These are phyloP conservation scores for Stenogyne calaminthoides DNA, from an alignment of 305 asterid genomes.

Conservation along the genomic window DNA sequence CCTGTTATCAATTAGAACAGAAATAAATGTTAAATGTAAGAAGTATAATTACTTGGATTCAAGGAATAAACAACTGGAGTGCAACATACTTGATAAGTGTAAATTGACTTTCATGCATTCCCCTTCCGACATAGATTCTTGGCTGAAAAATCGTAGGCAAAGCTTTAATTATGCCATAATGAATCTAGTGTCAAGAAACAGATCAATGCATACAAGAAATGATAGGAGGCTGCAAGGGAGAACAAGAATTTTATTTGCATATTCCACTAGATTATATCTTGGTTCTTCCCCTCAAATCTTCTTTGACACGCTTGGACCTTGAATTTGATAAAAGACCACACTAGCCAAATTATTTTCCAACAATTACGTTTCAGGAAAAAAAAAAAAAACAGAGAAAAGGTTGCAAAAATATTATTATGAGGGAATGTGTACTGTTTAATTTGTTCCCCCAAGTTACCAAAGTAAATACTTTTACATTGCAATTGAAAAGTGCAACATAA, in stretches of 20 bases:
- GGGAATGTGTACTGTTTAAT: background rate
- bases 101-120: slow-evolving; percentile 92
- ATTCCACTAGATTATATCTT: slow-evolving; percentile 17
- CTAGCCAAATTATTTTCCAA: background rate
- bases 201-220: slow-evolving; percentile 14
- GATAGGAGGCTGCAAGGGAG: slow-evolving; percentile 1
- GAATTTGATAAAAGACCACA: background rate
- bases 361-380: slow-evolving; percentile 1
- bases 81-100: slow-evolving; percentile 73
- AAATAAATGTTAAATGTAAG: slow-evolving; percentile 26
- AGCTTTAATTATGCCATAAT: slow-evolving; percentile 26
- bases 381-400: slow-evolving; percentile 5
- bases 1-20: slow-evolving; percentile 45
- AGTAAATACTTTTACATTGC: background rate
- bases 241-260: slow-evolving; percentile 9
- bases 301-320: background rate
- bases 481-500: background rate
- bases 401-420: background rate
- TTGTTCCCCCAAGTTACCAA: background rate
- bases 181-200: slow-evolving; percentile 9
- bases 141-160: slow-evolving; percentile 56
- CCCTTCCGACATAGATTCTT: slow-evolving; percentile 83
- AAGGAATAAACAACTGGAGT: slow-evolving; percentile 28
- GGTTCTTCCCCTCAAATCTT: slow-evolving; percentile 12
- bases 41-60: slow-evolving; percentile 26